Conservation (phyloP, 352 stramenopile genomes). For the Ophiocytium majus region DNA sequence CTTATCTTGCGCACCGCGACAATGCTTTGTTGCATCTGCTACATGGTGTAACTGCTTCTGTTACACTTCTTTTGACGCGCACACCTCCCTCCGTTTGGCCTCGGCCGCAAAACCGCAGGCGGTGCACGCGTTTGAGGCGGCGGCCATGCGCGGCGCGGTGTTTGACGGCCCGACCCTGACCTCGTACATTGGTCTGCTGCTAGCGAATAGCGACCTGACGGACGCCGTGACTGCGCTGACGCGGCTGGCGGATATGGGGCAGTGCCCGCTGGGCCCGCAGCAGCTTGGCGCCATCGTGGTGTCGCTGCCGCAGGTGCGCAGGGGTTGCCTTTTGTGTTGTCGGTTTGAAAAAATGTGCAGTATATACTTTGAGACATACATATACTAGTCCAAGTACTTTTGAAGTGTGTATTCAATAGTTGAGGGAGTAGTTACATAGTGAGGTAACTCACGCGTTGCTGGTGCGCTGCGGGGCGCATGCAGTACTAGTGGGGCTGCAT, state of each 20-base stretch:
- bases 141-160: background rate
- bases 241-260: background rate
- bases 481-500: too few species aligned
- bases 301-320: background rate
- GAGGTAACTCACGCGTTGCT: too few species aligned
- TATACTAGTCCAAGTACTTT: too few species aligned
- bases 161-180: background rate
- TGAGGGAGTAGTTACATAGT: too few species aligned
- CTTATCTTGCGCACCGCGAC: background rate
- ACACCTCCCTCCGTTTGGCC: background rate
- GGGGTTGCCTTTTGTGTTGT: too few species aligned
- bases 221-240: background rate
- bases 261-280: background rate
- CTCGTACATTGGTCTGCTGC: background rate
- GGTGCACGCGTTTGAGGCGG: conserved; percentile 1
- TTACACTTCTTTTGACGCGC: background rate
- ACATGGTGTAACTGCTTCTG: background rate
- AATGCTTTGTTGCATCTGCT: background rate
- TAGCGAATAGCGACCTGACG: background rate
- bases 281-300: background rate
- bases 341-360: too few species aligned
- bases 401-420: too few species aligned
- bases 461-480: too few species aligned
- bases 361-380: too few species aligned
- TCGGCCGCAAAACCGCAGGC: background rate